Base-by-base conservation (phyloP, 495 filamentous ascomycete species). In the Delitschia confertaspora region DNA sequence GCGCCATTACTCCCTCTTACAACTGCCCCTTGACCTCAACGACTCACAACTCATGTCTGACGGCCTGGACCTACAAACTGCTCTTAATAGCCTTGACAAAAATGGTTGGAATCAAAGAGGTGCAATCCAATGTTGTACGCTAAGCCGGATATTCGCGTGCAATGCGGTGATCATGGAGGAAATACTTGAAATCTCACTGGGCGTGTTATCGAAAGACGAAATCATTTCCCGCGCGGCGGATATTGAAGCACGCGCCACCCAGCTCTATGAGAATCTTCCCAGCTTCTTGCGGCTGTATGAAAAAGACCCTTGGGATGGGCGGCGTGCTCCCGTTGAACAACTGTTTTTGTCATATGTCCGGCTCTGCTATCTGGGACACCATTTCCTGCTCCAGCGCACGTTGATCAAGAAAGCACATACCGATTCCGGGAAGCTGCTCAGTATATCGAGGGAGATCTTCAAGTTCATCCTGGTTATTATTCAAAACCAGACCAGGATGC, bases 181-280 rank as follows among this genome's bases (percentile, higher is more conserved):
- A 40, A 71, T 79, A 10, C 67, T 82, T 14, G 69, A 78, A 44
- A 69, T 80, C 14, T 72, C 75, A 10, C 53, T 80, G 8, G 69
- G 71, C 1, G 66, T 61, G n/a, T 60, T 33, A n/a, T 56, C 63
- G 4, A 53, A 60, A 11, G 65, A 71, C 20, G 66, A 71, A 27
- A 56, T 71, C 0, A 46, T 72, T n/a, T 59, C 63, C 9, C 66
- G 65, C 37, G 62, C 72, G 5, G 59, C 70, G 69, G 74, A 58
- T 47, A 53, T 58, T 33, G 49, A 50, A 20, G n/a, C 34, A 20
- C 38, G 38, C 7, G 40, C 40, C 0, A 33, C 31, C 2, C 26
- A 25, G n/a, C 10, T 34, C 13, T 53, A 42, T 31, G 27, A 47
- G 6, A 49, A 37, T 19, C 17, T 50, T 4, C 55, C 55, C 6